These are phyloP conservation scores for Coemansia linderi DNA, from an alignment of 371 early-diverging fungal species.

Conservation along the genomic window DNA sequence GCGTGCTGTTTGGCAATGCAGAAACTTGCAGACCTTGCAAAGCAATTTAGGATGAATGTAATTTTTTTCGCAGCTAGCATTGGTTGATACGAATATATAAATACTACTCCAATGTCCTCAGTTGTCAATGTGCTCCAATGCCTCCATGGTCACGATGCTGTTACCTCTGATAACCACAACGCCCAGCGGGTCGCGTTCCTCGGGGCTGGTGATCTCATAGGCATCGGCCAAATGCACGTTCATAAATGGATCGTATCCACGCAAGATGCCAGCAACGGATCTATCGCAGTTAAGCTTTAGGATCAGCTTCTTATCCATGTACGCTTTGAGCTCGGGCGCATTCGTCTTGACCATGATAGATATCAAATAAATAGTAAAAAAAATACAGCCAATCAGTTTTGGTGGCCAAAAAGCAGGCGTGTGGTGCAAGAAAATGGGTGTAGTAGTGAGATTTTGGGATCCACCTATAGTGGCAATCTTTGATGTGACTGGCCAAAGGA, in stretches of 20 bases:
- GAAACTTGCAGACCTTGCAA: too few species aligned
- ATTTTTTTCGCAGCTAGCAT: neutral
- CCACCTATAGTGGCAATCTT: neutral
- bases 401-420: neutral
- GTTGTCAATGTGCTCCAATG: constrained; percentile 75
- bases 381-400: too few species aligned
- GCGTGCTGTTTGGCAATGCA: neutral
- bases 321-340: constrained; percentile 55
- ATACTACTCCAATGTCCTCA: neutral
- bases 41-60: neutral
- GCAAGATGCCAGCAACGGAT: constrained; percentile 88
- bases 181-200: constrained; percentile 75
- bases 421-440: neutral
- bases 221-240: constrained; percentile 97
- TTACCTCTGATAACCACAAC: constrained; percentile 95
- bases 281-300: constrained; percentile 92
- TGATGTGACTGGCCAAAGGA: neutral
- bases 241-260: constrained; percentile 98
- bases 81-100: too few species aligned
- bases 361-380: too few species aligned
- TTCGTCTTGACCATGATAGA: constrained; percentile 24
- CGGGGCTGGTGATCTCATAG: constrained; percentile 74
- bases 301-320: constrained; percentile 94
- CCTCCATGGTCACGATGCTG: constrained; percentile 88
- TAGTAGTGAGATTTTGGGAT: neutral